Base-by-base conservation (phyloP, 208 protist genomes). In the Leptomonas seymouri region DNA sequence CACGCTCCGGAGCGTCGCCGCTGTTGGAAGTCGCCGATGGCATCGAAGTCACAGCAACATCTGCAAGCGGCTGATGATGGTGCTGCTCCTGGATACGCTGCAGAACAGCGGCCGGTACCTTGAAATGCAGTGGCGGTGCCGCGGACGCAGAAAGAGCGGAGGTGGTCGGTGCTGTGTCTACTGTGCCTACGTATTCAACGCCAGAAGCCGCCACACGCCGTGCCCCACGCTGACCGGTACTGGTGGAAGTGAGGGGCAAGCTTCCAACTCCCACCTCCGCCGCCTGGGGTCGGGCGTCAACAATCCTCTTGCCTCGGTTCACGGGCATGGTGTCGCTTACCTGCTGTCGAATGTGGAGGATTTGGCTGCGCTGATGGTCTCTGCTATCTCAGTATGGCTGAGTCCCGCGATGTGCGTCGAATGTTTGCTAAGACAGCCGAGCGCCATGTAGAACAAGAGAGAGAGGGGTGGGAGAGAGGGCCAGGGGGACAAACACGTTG, bases 61-160 rank as follows among this genome's bases (percentile, higher is more conserved):
- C 2, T 16, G 9, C 3, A 11, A 30, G 4, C 45, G 20, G 51
- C 54, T 23, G 62, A 11, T 9, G 44, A 55, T 9, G 65, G 1
- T 69, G 42, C 27, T 65, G 54, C 39, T 70, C 58, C 58, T 69
- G 67, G 11, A 85, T 82, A 45, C 72, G 72, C 53, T 80, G 68
- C 39, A 74, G 51, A 7, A 87, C 74, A 16, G 67, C 82, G 3
- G 36, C 36, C 0, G 82, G 82, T 4, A 84, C 68, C 8, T 41
- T 65, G 16, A 87, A 81, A 36, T 49, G 67, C 20, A 27, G 63
- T 11, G 41, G 44, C 21, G 74, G 2, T n/a, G 53, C 18, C 27
- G 39, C 1, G 20, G 36, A 30, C n/a, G 48, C 20, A 18, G 54
- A 20, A 0, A 28, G 20, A 9, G 59, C 27, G 41, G 61, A 25